Evolutionary conservation across 768 basidiomycete species (phyloP).

Genomic region (Boletus insuetus): DNA sequence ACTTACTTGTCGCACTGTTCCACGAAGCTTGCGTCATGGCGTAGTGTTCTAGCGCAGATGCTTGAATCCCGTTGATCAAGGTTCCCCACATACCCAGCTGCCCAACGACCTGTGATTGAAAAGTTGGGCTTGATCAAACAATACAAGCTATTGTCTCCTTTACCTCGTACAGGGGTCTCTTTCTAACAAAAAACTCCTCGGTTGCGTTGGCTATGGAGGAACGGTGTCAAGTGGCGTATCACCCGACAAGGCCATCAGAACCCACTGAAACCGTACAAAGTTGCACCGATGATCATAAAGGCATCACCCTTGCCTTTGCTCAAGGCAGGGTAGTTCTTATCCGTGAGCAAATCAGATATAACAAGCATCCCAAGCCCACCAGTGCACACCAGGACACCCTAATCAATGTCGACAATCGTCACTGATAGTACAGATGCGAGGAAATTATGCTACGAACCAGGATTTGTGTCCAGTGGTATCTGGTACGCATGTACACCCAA

Average conservation of each 20-base stretch:
- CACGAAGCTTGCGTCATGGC: constrained; percentile 65
- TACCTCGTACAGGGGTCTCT: constrained; percentile 75
- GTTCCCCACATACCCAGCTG: constrained; percentile 85
- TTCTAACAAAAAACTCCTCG: constrained; percentile 84
- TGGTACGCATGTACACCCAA: constrained; percentile 78
- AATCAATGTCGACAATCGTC: background rate
- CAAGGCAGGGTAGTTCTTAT: constrained; percentile 69
- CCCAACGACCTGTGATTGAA: constrained; percentile 59
- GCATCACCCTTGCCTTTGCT: constrained; percentile 74
- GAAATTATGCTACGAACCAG: constrained; percentile 43
- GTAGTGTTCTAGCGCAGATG: constrained; percentile 69
- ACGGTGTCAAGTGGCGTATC: background rate
- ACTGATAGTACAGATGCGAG: background rate
- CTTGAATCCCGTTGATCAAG: constrained; percentile 76
- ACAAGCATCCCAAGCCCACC: constrained; percentile 80
- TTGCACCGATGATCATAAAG: constrained; percentile 85
- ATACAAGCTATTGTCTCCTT: background rate
- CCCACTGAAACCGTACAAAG: constrained; percentile 83
- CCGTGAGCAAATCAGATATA: constrained; percentile 70
- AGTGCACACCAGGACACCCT: constrained; percentile 75
- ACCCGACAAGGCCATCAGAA: constrained; percentile 13
- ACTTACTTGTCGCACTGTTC: constrained; percentile 68
- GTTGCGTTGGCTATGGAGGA: constrained; percentile 69
- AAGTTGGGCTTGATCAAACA: background rate
- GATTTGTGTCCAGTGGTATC: constrained; percentile 82